Evolutionary conservation across 345 rosid species (phyloP).

Genomic region (Microcos paniculata): DNA sequence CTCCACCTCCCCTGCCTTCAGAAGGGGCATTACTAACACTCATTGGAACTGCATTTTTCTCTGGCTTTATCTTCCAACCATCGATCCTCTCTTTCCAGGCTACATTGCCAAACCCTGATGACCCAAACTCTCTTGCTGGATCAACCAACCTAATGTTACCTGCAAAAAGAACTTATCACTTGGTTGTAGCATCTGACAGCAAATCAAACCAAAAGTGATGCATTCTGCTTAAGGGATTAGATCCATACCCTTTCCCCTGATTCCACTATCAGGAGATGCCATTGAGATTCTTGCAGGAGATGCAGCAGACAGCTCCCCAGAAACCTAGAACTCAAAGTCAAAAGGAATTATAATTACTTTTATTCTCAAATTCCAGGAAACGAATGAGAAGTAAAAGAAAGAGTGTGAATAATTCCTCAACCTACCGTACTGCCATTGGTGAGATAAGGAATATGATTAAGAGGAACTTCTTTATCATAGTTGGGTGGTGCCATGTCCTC

Average conservation of each 20-base stretch:
- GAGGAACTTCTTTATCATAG: slow-evolving; percentile 11
- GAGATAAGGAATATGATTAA: slow-evolving; percentile 8
- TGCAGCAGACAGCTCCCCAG: slow-evolving; percentile 14
- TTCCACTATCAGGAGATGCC: slow-evolving; percentile 19
- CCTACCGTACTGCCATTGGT: slow-evolving; percentile 8
- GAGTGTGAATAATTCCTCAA: background rate
- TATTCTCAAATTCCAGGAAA: background rate
- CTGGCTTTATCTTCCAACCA: slow-evolving; percentile 41
- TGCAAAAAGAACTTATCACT: background rate
- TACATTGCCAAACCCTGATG: slow-evolving; percentile 45
- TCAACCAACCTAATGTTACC: background rate
- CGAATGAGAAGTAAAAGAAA: background rate
- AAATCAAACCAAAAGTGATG: background rate
- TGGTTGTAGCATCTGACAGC: background rate
- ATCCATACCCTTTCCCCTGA: slow-evolving; percentile 9
- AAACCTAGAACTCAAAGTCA: slow-evolving; percentile 1
- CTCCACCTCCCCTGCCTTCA: slow-evolving; percentile 35
- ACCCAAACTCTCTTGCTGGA: slow-evolving; percentile 11
- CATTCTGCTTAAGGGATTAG: background rate
- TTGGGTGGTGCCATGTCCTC: background rate
- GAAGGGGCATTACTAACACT: slow-evolving; percentile 19
- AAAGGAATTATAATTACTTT: background rate
- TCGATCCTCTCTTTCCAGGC: slow-evolving; percentile 65
- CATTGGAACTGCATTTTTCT: slow-evolving; percentile 17
- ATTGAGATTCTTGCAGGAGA: slow-evolving; percentile 13